Conservation (phyloP, 192 early-diverging fungal genomes). For the Kickxella alabastrina region DNA sequence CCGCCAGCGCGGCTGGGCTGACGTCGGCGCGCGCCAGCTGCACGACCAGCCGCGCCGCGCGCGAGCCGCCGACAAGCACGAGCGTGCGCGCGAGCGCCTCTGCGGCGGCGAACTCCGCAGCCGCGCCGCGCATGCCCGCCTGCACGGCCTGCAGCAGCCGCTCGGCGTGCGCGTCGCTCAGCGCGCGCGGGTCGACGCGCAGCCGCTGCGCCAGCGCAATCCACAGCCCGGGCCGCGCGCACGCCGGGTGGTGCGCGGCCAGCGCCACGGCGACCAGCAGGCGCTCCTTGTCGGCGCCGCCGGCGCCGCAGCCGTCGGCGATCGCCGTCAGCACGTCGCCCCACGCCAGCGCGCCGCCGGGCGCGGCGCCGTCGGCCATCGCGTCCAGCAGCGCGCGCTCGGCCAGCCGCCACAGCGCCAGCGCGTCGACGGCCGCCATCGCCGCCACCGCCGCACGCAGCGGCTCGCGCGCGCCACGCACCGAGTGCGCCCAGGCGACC, state of each 20-base stretch:
- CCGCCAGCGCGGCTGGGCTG: slow-evolving; percentile 19
- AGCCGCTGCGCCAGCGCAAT: slow-evolving; percentile 75
- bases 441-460: slow-evolving; percentile 7
- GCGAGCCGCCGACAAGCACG: slow-evolving; percentile 27
- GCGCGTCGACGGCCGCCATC: slow-evolving; percentile 5
- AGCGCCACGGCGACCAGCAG: slow-evolving; percentile 55
- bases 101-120: slow-evolving; percentile 9
- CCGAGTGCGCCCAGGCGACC: slow-evolving; percentile 36
- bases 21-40: slow-evolving; percentile 16
- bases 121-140: slow-evolving; percentile 34
- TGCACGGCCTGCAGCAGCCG: slow-evolving; percentile 52
- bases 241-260: slow-evolving; percentile 44
- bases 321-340: neutral
- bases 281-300: slow-evolving; percentile 2
- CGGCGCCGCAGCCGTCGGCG: slow-evolving; percentile 3
- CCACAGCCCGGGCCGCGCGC: slow-evolving; percentile 57
- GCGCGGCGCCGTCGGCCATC: slow-evolving; percentile 4
- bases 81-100: slow-evolving; percentile 21
- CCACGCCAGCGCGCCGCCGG: slow-evolving; percentile 1
- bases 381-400: slow-evolving; percentile 9
- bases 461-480: too few species aligned
- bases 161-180: slow-evolving; percentile 45
- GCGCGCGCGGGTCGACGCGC: slow-evolving; percentile 64
- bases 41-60: slow-evolving; percentile 35
- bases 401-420: slow-evolving; percentile 22